A percentile compares a stretch with the other conserved stretches of the same genome.
These are phyloP conservation scores for Zostera marina DNA, from an alignment of 116 monocot species.

Conservation along the genomic window DNA sequence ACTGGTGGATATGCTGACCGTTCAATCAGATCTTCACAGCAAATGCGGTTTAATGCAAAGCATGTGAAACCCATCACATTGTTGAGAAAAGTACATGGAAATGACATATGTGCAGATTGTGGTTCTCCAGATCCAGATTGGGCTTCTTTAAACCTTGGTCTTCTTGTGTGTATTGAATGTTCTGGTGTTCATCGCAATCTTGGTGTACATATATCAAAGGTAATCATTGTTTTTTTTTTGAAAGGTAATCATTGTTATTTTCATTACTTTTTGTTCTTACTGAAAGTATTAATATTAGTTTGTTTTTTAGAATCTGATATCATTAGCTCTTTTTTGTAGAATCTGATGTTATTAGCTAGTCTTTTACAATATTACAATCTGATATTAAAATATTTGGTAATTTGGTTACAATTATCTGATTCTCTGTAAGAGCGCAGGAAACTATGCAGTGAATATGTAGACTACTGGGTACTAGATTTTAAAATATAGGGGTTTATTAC, in stretches of 20 bases:
- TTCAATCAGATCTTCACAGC: constrained; percentile 38
- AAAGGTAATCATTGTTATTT: constrained; percentile 36
- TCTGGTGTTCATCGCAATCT: constrained; percentile 99
- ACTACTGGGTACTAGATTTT: no score
- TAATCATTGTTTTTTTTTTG: constrained; percentile 7
- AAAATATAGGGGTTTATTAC: no score
- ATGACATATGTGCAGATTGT: constrained; percentile 91
- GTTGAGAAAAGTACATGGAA: constrained; percentile 74
- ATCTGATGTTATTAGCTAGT: not conserved
- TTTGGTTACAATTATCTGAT: no score
- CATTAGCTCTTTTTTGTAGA: not conserved
- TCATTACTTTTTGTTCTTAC: not conserved
- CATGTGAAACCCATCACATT: constrained; percentile 85
- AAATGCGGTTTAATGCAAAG: constrained; percentile 36
- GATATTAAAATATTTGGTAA: not conserved
- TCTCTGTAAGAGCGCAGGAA: no score
- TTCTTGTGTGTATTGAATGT: constrained; percentile 97
- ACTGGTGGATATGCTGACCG: constrained; percentile 42
- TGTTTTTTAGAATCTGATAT: not conserved
- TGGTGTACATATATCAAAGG: constrained; percentile 99
- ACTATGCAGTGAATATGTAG: no score
- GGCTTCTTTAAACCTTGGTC: constrained; percentile 95
- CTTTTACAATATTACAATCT: not conserved
- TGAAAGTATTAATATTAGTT: not conserved
- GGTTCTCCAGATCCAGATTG: constrained; percentile 90